phyloP scores from a whole-genome alignment of 768 basidiomycete species.

The Mycena latifolia region DNA sequence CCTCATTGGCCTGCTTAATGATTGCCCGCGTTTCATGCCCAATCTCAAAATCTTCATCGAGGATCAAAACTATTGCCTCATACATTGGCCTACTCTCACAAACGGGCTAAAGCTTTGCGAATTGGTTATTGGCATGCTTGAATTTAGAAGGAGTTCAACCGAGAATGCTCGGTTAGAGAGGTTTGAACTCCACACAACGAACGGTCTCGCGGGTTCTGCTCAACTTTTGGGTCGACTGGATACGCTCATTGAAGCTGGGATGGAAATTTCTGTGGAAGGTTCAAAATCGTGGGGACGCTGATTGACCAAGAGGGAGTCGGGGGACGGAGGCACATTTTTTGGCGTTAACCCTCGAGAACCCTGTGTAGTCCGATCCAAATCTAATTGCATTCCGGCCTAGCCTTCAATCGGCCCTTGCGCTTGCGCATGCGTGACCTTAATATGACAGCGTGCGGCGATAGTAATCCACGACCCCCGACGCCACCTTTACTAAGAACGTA shows the following conservation, averaged over 20 bases:
- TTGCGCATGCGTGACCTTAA: too few species aligned
- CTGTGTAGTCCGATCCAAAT: too few species aligned
- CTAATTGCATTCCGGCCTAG: too few species aligned
- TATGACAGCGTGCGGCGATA: neutral
- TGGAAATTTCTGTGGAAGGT: neutral
- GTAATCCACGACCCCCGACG: neutral
- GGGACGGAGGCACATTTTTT: too few species aligned
- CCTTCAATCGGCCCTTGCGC: too few species aligned
- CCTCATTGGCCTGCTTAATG: conserved; percentile 2
- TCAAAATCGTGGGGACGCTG: conserved; percentile 3
- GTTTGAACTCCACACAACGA: conserved; percentile 4
- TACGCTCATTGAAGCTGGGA: conserved; percentile 13
- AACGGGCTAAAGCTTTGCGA: neutral
- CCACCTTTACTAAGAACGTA: neutral
- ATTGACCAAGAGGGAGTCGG: too few species aligned
- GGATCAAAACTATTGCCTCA: neutral
- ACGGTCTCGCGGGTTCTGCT: conserved; percentile 4
- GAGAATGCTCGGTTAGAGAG: neutral
- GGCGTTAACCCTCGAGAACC: too few species aligned
- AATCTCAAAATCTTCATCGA: conserved; percentile 12
- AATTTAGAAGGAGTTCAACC: neutral
- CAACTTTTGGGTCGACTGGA: conserved; percentile 1
- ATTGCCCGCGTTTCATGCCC: neutral
- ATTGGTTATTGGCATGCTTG: conserved; percentile 12
- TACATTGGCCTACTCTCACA: neutral